A percentile compares a stretch with the other conserved stretches of the same genome.
Evolutionary conservation across 352 stramenopile genomes (phyloP).

Genomic region (Globisporangium orthogonon): DNA sequence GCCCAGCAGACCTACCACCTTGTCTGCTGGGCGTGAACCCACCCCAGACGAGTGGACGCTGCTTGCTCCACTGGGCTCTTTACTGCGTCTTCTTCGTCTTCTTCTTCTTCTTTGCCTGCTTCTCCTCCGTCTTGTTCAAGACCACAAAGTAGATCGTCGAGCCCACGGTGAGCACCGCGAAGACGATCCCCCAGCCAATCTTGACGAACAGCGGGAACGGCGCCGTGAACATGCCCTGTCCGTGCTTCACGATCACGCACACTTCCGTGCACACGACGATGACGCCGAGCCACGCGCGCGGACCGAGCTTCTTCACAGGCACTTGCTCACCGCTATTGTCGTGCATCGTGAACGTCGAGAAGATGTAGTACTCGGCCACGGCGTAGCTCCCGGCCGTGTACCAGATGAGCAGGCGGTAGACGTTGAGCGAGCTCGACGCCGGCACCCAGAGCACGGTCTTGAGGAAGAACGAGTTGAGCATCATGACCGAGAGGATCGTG

Average conservation of each 20-base stretch:
- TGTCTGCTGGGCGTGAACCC: too few relatives aligned
- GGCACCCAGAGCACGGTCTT: constrained; percentile 90
- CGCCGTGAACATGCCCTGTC: constrained; percentile 82
- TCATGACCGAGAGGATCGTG: constrained; percentile 88
- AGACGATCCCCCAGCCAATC: constrained; percentile 71
- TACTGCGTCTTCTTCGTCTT: constrained; percentile 17
- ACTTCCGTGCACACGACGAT: constrained; percentile 71
- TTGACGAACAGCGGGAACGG: constrained; percentile 81
- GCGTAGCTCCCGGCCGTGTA: constrained; percentile 86
- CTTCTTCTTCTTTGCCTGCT: not conserved
- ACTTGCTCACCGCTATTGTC: constrained; percentile 37
- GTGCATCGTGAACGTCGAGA: constrained; percentile 82
- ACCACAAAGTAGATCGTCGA: constrained; percentile 83
- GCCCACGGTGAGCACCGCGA: constrained; percentile 63
- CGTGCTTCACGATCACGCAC: constrained; percentile 81
- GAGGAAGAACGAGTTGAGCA: constrained; percentile 96
- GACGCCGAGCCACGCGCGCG: constrained; percentile 78
- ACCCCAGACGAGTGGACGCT: too few relatives aligned
- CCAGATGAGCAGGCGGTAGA: constrained; percentile 73
- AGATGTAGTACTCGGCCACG: constrained; percentile 88
- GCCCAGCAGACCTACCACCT: too few relatives aligned
- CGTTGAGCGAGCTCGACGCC: constrained; percentile 74
- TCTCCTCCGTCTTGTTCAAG: constrained; percentile 47
- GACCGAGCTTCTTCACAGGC: constrained; percentile 74
- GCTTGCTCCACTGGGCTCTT: not conserved